phyloP scores from a whole-genome alignment of 768 basidiomycete species.

The Fomitopsis serialis region DNA sequence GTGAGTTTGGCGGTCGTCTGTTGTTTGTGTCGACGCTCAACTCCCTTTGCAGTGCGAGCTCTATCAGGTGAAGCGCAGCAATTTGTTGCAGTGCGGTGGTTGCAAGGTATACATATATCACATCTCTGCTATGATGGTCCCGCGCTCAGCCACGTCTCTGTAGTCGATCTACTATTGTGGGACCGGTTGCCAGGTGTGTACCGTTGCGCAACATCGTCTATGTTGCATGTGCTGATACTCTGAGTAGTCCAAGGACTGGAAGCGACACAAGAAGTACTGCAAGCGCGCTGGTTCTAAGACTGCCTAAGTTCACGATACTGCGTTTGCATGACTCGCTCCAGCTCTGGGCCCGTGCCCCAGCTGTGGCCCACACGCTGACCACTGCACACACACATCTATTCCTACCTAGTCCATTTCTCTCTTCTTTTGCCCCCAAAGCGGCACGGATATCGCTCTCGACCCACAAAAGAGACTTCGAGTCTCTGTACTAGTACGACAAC shows the following conservation, averaged over 20 bases:
- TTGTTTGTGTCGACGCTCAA: no score
- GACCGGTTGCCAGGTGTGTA: slow-evolving; percentile 18
- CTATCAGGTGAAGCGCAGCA: slow-evolving; percentile 10
- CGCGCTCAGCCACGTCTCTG: background rate
- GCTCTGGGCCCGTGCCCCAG: no score
- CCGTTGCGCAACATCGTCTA: background rate
- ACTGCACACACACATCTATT: no score
- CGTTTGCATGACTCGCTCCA: no score
- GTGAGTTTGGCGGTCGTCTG: background rate
- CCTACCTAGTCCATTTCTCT: no score
- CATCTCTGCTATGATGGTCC: background rate
- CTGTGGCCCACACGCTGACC: no score
- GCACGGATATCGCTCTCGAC: no score
- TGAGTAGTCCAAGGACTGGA: slow-evolving; percentile 23
- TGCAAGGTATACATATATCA: slow-evolving; percentile 22
- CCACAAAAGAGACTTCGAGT: no score
- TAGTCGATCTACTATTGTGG: slow-evolving; percentile 24
- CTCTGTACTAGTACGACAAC: no score
- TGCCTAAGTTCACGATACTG: no score
- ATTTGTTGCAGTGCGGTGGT: slow-evolving; percentile 20
- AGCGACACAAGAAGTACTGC: slow-evolving; percentile 27
- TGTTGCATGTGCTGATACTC: background rate
- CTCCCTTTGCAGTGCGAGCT: background rate
- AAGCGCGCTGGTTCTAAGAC: background rate
- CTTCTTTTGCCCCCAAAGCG: no score